These are phyloP conservation scores for Ganoderma boninense DNA, from an alignment of 1,284 basidiomycete genomes.

Conservation along the genomic window DNA sequence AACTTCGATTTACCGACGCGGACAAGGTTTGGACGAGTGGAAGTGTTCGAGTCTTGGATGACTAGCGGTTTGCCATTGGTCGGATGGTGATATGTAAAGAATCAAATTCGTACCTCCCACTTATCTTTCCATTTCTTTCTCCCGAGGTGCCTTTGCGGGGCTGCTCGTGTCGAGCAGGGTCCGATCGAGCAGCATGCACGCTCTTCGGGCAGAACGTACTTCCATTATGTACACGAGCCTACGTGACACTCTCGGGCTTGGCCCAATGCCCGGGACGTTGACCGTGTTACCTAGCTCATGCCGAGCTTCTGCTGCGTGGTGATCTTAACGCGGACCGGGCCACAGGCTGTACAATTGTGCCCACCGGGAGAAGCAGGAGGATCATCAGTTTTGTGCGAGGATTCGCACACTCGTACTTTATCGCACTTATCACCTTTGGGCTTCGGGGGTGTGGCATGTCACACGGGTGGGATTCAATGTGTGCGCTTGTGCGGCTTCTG, in stretches of 20 bases:
- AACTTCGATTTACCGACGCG: constrained; percentile 56
- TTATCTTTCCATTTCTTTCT: not conserved
- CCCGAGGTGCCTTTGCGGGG: too few species aligned
- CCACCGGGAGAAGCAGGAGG: not conserved
- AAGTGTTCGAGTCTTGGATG: constrained; percentile 9
- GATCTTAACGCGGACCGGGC: not conserved
- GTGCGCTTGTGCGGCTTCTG: not conserved
- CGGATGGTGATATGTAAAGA: too few species aligned
- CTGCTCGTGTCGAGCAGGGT: not conserved
- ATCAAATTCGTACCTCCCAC: not conserved
- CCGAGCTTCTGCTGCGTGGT: not conserved
- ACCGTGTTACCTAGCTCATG: not conserved
- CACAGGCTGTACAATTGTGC: not conserved
- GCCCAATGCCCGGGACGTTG: not conserved
- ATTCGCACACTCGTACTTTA: not conserved
- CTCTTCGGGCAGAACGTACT: not conserved
- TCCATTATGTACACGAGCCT: not conserved
- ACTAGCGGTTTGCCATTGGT: not conserved
- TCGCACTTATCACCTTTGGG: constrained; percentile 5
- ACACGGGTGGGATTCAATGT: not conserved
- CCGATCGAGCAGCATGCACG: not conserved
- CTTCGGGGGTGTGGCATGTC: not conserved
- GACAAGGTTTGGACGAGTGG: constrained; percentile 26
- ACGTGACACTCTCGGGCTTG: not conserved
- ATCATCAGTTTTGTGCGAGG: not conserved